Evolutionary conservation across 164 flowering plant genomes (phyloP), one percentile per base, ranked within the genome.

Genomic region (Stephania yunnanensis): DNA sequence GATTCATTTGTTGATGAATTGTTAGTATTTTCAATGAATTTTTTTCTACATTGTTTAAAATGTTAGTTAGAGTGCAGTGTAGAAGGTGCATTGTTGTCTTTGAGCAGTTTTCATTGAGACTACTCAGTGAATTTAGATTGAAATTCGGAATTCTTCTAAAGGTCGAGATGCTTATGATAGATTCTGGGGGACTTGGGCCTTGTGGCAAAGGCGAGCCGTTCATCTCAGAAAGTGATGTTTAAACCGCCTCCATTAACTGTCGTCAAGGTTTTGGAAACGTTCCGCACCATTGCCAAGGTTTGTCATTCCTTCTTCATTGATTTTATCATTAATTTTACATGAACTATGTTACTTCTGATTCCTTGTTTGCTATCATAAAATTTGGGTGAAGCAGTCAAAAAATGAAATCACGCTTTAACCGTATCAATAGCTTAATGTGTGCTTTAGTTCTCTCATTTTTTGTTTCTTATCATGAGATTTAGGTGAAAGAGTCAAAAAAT

Each of bases 111-210:
- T 55, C 13, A 4, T 55, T 5, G 19, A 55, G 63, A 55, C 63
- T 55, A 11, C 63, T 10, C 17, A 55, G 19, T 12, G 17, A 55
- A 55, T 55, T 55, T 55, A 4, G 17, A 58, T 58, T 19, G 19
- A 58, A 58, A 58, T 58, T 19, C 19, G 19, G 11, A 58, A 15
- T 58, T 58, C 4, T 58, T 50, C 55, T 50, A 50, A 50, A 4
- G 55, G 15, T 50, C 13, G 15, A 7, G 11, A 48, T 50, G 11
- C 55, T 53, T 36, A 46, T 78, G 68, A 63, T 70, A 93, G 99
- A 87, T 79, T 71, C 78, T 87, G 86, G 99, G 98, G 69, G 99
- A 94, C 79, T 85, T 96, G 81, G 99, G 99, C 8, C 93, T 92
- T 77, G 99, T 94, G 72, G 98, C 99, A 17, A 91, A 94, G 86